Evolutionary conservation across 2,329 filamentous ascomycete species (phyloP).

Genomic region (Cladosporium sphaerospermum): DNA sequence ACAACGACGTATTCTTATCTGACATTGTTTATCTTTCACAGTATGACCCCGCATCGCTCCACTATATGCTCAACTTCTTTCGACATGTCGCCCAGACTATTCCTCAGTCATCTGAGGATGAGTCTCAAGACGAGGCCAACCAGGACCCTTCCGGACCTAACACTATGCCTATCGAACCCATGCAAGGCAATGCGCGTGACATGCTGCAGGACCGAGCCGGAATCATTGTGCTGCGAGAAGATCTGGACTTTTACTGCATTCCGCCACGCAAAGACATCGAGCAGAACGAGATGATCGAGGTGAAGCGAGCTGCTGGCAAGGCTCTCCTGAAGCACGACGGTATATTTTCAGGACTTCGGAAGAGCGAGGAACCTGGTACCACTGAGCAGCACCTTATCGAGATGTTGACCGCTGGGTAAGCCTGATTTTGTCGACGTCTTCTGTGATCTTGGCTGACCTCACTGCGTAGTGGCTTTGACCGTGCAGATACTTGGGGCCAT

Average conservation of each 20-base stretch:
- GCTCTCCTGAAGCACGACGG: constrained; percentile 85
- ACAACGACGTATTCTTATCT: constrained; percentile 48
- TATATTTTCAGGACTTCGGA: constrained; percentile 91
- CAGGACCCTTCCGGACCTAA: constrained; percentile 50
- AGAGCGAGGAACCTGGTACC: constrained; percentile 91
- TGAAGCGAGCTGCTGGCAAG: constrained; percentile 85
- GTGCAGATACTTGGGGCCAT: constrained; percentile 92
- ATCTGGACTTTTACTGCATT: constrained; percentile 96
- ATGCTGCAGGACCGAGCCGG: constrained; percentile 83
- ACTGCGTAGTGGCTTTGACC: constrained; percentile 75
- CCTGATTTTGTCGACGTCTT: not conserved
- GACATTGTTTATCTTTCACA: constrained; percentile 52
- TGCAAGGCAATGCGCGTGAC: constrained; percentile 57
- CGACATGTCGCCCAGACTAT: constrained; percentile 95
- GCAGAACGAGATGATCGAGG: constrained; percentile 85
- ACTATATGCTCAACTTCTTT: constrained; percentile 99
- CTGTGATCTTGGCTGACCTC: not conserved
- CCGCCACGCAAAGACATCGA: constrained; percentile 79
- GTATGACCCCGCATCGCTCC: constrained; percentile 93
- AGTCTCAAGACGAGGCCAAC: constrained; percentile 31
- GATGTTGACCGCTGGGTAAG: constrained; percentile 96
- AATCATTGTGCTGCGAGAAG: constrained; percentile 93
- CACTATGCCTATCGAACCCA: constrained; percentile 64
- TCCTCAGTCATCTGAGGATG: constrained; percentile 58
- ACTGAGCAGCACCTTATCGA: constrained; percentile 98